Conservation (phyloP, 176 grass and related monocot species). For the Guadua angustifolia region DNA sequence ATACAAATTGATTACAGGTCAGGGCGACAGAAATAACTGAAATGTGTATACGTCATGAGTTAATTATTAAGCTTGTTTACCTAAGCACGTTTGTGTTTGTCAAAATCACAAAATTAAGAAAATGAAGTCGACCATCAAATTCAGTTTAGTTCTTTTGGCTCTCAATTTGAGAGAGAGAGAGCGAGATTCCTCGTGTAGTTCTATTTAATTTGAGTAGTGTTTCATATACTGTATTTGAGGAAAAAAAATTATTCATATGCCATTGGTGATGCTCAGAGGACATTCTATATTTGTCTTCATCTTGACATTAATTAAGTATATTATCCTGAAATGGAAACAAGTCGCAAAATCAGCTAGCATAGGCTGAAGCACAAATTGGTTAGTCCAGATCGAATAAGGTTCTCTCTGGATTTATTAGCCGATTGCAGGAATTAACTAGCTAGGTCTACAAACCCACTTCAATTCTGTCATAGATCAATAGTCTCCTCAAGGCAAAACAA, state of each 20-base stretch:
- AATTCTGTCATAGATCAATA: neutral
- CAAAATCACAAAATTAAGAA: neutral
- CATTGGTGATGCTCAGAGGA: neutral
- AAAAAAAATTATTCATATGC: neutral
- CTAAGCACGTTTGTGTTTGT: neutral
- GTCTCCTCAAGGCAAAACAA: neutral
- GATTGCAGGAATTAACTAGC: neutral
- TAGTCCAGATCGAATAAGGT: neutral
- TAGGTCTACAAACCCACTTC: neutral
- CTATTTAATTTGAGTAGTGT: neutral
- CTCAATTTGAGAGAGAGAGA: neutral
- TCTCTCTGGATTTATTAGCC: neutral
- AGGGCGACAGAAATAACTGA: neutral
- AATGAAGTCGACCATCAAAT: neutral
- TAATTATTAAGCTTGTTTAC: neutral
- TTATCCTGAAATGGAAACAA: neutral
- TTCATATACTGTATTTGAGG: neutral
- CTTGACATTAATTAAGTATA: neutral
- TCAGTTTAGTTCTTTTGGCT: neutral
- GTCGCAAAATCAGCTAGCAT: constrained; percentile 1
- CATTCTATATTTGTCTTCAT: neutral
- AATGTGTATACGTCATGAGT: neutral
- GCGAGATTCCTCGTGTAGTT: neutral
- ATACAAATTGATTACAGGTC: neutral
- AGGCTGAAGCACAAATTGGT: neutral